These are phyloP conservation scores for Kluyveromyces lactis DNA, from an alignment of 805 yeast genomes.

Conservation along the genomic window DNA sequence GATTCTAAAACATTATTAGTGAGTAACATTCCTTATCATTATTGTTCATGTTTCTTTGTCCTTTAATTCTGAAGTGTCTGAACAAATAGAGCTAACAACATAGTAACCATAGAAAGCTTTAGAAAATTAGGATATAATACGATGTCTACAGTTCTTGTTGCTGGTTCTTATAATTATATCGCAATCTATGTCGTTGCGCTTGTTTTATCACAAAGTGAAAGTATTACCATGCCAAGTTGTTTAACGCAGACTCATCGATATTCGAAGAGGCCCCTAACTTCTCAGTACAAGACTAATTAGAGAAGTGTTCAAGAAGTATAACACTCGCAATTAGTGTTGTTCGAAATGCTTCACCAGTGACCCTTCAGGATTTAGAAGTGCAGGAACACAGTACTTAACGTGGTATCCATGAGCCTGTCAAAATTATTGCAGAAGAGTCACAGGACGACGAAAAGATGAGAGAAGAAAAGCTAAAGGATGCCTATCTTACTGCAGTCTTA, in stretches of 20 bases:
- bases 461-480: slow-evolving; percentile 16
- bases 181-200: slow-evolving; percentile 40
- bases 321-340: slow-evolving; percentile 35
- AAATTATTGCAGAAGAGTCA: slow-evolving; percentile 24
- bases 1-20: too few relatives aligned
- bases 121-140: too few relatives aligned
- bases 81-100: too few relatives aligned
- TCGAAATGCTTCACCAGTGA: slow-evolving; percentile 46
- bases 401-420: slow-evolving; percentile 20
- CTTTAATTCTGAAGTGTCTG: too few relatives aligned
- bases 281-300: slow-evolving; percentile 35
- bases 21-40: too few relatives aligned
- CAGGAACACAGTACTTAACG: slow-evolving; percentile 45
- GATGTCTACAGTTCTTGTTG: slow-evolving; percentile 5
- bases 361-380: slow-evolving; percentile 29
- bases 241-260: slow-evolving; percentile 21
- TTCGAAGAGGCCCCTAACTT: slow-evolving; percentile 32
- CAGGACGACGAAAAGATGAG: slow-evolving; percentile 30
- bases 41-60: too few relatives aligned
- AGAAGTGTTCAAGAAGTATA: slow-evolving; percentile 31
- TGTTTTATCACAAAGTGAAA: slow-evolving; percentile 38
- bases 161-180: slow-evolving; percentile 42
- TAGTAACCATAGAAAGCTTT: too few relatives aligned
- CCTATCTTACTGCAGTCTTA: slow-evolving; percentile 37
- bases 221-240: slow-evolving; percentile 30